A percentile compares a stretch with the other conserved stretches of the same genome.
Evolutionary conservation across 495 filamentous ascomycete genomes (phyloP).

Genomic region (Talaromyces adpressus): DNA sequence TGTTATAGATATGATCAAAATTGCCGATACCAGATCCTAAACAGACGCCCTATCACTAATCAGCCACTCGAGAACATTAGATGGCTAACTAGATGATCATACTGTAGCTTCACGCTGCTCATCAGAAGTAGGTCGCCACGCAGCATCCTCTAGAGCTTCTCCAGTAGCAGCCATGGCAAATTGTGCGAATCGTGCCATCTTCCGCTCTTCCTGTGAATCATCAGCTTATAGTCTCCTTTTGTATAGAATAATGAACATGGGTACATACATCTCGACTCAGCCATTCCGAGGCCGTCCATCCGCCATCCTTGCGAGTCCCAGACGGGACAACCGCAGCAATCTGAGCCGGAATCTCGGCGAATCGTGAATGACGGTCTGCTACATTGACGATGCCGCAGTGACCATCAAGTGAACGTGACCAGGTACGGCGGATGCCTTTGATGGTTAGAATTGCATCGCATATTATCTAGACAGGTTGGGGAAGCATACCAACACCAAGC

Average conservation of each 20-base stretch:
- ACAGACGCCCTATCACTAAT: slow-evolving; percentile 60
- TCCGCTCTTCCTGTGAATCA: slow-evolving; percentile 55
- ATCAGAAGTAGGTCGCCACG: slow-evolving; percentile 59
- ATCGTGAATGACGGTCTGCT: slow-evolving; percentile 47
- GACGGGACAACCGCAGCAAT: slow-evolving; percentile 76
- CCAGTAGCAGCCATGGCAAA: slow-evolving; percentile 83
- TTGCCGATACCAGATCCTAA: slow-evolving; percentile 96
- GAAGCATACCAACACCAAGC: slow-evolving; percentile 63
- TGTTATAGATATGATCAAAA: slow-evolving; percentile 80
- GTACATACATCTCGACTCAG: slow-evolving; percentile 46
- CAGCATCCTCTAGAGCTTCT: slow-evolving; percentile 80
- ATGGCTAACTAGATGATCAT: slow-evolving; percentile 3
- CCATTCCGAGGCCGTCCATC: slow-evolving; percentile 75
- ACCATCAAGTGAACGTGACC: slow-evolving; percentile 72
- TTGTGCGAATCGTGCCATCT: slow-evolving; percentile 87
- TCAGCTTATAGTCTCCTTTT: neutral
- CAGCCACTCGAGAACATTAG: neutral
- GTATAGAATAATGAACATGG: neutral
- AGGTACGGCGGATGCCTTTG: slow-evolving; percentile 64
- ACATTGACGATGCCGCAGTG: slow-evolving; percentile 75
- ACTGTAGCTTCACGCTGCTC: slow-evolving; percentile 64
- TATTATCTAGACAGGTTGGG: neutral
- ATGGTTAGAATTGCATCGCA: neutral
- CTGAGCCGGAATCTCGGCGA: slow-evolving; percentile 67
- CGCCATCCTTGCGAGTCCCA: slow-evolving; percentile 47